Base-by-base conservation (phyloP, 2,329 filamentous ascomycete genomes). In the Fusarium sp. region DNA sequence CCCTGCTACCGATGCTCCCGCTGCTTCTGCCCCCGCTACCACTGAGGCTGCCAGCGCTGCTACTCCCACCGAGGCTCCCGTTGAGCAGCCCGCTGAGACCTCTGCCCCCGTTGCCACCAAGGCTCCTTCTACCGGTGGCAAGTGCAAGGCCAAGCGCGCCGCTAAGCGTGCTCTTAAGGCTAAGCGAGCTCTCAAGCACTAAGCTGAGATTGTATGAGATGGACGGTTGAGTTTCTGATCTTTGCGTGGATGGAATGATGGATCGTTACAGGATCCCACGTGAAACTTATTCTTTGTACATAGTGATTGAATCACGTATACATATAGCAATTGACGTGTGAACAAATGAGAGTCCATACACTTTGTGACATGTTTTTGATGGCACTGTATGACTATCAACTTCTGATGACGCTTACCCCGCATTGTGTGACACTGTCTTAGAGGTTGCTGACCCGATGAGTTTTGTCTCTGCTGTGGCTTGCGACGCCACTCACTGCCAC, bases 281-380 rank as follows among this genome's bases (percentile, higher is more conserved):
- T 71, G 58, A 59, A 45, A 68, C 57, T 57, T 73, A 63, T 77
- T 77, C 75, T 76, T 61, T 76, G 75, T 77, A 77, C 63, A 77
- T 77, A 77, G 52, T 77, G 66, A 70, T 69, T 55, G 39, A 60
- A 47, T 64, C 55, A 73, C 71, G 52, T 59, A 47, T 28, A 41
- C 33, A 62, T 45, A 35, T 52, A 58, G 31, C 39, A 39, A 54
- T 60, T 26, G 39, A 56, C 31, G 47, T 48, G 49, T 71, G 42
- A 60, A 35, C 42, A 63, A 13, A 24, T 17, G 13, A 44, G 5
- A 15, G 22, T 28, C 10, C 3, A 17, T 38, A 5, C 10, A 28
- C 9, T 38, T n/a, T n/a, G 35, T 18, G 51, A 28, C 4, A 31
- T 28, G 14, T 18, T n/a, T 28, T 17, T n/a, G 24, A 3, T n/a